These are phyloP conservation scores for Sugiyamaella pinicola DNA, from an alignment of 1,139 yeast genomes.

Conservation along the genomic window DNA sequence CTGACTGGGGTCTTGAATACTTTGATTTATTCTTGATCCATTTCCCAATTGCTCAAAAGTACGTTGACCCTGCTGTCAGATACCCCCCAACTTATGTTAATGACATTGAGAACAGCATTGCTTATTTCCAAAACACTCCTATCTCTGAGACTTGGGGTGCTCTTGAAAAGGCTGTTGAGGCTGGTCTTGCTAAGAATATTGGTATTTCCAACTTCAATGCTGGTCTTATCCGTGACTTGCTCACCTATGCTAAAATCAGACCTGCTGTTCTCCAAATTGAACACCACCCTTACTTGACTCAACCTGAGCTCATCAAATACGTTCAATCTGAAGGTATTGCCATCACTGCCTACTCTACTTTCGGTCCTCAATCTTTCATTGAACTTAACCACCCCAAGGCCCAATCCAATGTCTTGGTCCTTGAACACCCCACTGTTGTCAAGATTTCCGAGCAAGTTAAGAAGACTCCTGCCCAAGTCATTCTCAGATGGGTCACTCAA, in stretches of 20 bases:
- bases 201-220: constrained; percentile 87
- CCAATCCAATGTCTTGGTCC: constrained; percentile 57
- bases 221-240: constrained; percentile 69
- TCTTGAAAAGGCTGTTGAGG: constrained; percentile 58
- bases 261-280: constrained; percentile 89
- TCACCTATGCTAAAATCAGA: constrained; percentile 67
- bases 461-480: constrained; percentile 62
- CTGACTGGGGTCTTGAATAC: constrained; percentile 61
- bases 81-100: constrained; percentile 73
- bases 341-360: constrained; percentile 78
- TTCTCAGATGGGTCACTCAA: constrained; percentile 71
- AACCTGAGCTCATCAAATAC: constrained; percentile 64
- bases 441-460: constrained; percentile 55
- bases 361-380: constrained; percentile 64
- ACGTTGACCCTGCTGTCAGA: constrained; percentile 56
- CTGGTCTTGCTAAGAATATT: constrained; percentile 70
- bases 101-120: constrained; percentile 55
- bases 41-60: constrained; percentile 59
- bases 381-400: constrained; percentile 54
- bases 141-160: constrained; percentile 80
- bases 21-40: constrained; percentile 65
- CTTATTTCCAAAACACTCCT: constrained; percentile 58
- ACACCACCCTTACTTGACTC: constrained; percentile 90
- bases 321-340: constrained; percentile 64
- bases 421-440: constrained; percentile 52